These are phyloP conservation scores for Paramecium biaurelia DNA, from an alignment of 73 alveolate genomes.

Conservation along the genomic window DNA sequence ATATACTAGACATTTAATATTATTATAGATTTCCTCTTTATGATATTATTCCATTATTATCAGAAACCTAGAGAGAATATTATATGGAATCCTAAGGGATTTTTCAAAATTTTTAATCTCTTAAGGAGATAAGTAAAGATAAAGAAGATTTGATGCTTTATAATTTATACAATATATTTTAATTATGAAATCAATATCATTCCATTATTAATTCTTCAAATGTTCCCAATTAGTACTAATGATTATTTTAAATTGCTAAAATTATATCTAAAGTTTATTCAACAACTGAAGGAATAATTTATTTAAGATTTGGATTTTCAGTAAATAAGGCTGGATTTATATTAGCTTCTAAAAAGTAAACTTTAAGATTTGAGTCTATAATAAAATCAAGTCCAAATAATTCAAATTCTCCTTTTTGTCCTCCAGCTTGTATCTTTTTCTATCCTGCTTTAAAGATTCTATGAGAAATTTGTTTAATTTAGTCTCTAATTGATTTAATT, in stretches of 20 bases:
- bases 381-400: slow-evolving; percentile 53
- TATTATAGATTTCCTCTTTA: not conserved
- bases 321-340: slow-evolving; percentile 54
- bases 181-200: not conserved
- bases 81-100: not conserved
- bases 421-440: slow-evolving; percentile 4
- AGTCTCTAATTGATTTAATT: not conserved
- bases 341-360: slow-evolving; percentile 52
- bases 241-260: not conserved
- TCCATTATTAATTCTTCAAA: slow-evolving; percentile 7
- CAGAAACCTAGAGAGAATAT: not conserved
- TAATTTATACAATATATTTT: slow-evolving; percentile 19
- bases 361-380: not conserved
- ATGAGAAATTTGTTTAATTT: not conserved
- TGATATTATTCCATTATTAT: not conserved
- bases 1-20: not conserved
- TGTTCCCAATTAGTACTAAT: not conserved
- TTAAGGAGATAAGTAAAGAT: not conserved
- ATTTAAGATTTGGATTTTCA: slow-evolving; percentile 7
- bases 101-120: not conserved
- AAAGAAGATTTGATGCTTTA: not conserved
- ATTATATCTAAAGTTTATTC: slow-evolving; percentile 1
- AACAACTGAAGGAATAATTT: slow-evolving; percentile 27
- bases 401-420: slow-evolving; percentile 48
- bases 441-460: slow-evolving; percentile 47